A percentile compares a stretch with the other conserved stretches of the same genome.
Conservation (phyloP, 805 yeast species). For the Dipodascus geniculatus region DNA sequence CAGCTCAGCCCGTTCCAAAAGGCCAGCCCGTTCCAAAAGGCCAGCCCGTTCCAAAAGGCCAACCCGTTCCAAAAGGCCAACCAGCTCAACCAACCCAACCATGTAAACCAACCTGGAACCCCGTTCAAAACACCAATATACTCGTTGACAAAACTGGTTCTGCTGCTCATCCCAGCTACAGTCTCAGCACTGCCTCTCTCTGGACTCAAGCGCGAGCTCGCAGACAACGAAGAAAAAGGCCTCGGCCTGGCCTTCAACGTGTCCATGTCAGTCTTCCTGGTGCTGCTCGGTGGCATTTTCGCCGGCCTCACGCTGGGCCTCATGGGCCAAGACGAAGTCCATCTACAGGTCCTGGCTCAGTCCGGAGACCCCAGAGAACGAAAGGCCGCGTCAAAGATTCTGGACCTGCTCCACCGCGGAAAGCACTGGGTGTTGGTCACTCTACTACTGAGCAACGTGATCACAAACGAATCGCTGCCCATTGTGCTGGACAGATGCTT, state of each 20-base stretch:
- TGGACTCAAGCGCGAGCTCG: neutral
- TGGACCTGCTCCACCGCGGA: slow-evolving; percentile 62
- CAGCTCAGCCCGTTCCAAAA: no score
- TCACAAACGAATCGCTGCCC: slow-evolving; percentile 90
- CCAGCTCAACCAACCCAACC: neutral
- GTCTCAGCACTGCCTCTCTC: slow-evolving; percentile 7
- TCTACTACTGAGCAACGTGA: slow-evolving; percentile 69
- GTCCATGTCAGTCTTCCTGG: slow-evolving; percentile 23
- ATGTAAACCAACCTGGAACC: neutral
- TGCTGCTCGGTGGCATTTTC: slow-evolving; percentile 28
- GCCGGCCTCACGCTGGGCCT: slow-evolving; percentile 67
- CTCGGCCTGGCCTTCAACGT: slow-evolving; percentile 21
- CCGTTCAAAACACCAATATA: neutral
- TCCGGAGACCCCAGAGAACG: slow-evolving; percentile 62
- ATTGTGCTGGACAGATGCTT: slow-evolving; percentile 83
- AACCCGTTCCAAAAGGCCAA: no score
- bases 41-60: no score
- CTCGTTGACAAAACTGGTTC: neutral
- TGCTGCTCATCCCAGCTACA: neutral
- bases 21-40: no score
- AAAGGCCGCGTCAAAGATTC: slow-evolving; percentile 57
- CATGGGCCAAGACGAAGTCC: slow-evolving; percentile 97
- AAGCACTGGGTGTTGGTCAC: slow-evolving; percentile 98
- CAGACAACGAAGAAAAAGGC: slow-evolving; percentile 4
- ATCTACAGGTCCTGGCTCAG: slow-evolving; percentile 76